Evolutionary conservation across 164 flowering plant species (phyloP), one percentile per base, ranked within the genome.

Genomic region (Vitis rotundifolia): DNA sequence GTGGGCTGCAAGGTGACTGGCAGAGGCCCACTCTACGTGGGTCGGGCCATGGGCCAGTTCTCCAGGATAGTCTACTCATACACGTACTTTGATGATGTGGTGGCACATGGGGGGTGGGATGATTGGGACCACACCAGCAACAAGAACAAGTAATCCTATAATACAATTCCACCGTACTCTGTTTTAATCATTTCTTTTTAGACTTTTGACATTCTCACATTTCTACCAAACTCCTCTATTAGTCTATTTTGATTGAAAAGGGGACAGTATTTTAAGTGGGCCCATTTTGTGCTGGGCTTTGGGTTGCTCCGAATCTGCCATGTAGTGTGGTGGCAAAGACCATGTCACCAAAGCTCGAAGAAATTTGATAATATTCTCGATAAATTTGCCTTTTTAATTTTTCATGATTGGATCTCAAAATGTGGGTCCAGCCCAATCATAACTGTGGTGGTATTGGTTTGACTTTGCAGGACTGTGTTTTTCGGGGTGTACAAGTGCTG

Each of bases 51-150:
- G 93, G 97, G 97, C 37, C 94, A 90, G 75, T 91, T 86, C 78
- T 89, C 99, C 1, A 74, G 96, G 78, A 89, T 94, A 18, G 90
- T 94, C 60, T 92, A 75, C 80, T 76, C 98, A 16, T 84, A 80
- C 73, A 91, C 97, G 0, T 90, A 91, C 77, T 94, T 92, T 37
- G 98, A 88, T 13, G 83, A 88, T 66, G 66, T 94, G 59, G 94
- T 94, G 5, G 96, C 98, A 2, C 89, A 70, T 15, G 96, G 92
- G 37, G 99, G 96, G n/a, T 94, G 99, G 98, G 97, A 92, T 77
- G 97, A 89, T 58, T 90, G 95, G 97, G 95, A 90, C 77, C 92
- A 86, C 67, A 50, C 62, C 73, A 84, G 85, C 85, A 91, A 85
- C 80, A 89, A 87, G 68, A 91, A 82, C 85, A 88, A 91, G 97